Conservation (phyloP, 345 rosid species). For the Camelina neglecta region DNA sequence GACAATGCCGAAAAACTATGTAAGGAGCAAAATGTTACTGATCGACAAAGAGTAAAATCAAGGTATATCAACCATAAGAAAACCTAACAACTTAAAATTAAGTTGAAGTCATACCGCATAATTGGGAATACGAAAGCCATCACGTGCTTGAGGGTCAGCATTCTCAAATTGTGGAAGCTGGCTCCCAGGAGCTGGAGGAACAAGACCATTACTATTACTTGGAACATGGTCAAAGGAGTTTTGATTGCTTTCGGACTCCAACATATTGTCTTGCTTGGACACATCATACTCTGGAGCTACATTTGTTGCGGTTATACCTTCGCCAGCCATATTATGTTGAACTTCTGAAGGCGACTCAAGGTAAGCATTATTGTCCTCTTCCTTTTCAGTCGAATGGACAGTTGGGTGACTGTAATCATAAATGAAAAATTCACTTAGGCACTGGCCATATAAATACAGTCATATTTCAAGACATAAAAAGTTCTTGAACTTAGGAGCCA, state of each 20-base stretch:
- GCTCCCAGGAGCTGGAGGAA: slow-evolving; percentile 67
- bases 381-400: slow-evolving; percentile 51
- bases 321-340: slow-evolving; percentile 60
- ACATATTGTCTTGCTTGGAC: slow-evolving; percentile 61
- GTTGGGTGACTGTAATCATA: slow-evolving; percentile 54
- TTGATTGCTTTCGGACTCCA: slow-evolving; percentile 61
- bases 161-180: slow-evolving; percentile 71
- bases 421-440: slow-evolving; percentile 3
- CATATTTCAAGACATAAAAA: slow-evolving; percentile 20
- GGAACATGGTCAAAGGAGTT: slow-evolving; percentile 62
- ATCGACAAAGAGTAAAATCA: slow-evolving; percentile 11
- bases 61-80: slow-evolving; percentile 18
- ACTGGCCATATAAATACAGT: slow-evolving; percentile 11
- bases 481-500: too few species aligned
- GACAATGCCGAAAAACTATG: slow-evolving; percentile 2
- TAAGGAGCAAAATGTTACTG: slow-evolving; percentile 13
- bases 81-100: slow-evolving; percentile 1
- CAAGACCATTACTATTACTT: slow-evolving; percentile 61
- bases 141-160: slow-evolving; percentile 78
- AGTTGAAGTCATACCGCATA: slow-evolving; percentile 63
- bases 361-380: slow-evolving; percentile 56
- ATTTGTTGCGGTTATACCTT: slow-evolving; percentile 55
- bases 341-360: slow-evolving; percentile 54
- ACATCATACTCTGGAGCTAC: slow-evolving; percentile 59
- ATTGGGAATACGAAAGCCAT: slow-evolving; percentile 72